Evolutionary conservation across 208 protist genomes (phyloP).

Genomic region (Wallacemonas sp.): DNA sequence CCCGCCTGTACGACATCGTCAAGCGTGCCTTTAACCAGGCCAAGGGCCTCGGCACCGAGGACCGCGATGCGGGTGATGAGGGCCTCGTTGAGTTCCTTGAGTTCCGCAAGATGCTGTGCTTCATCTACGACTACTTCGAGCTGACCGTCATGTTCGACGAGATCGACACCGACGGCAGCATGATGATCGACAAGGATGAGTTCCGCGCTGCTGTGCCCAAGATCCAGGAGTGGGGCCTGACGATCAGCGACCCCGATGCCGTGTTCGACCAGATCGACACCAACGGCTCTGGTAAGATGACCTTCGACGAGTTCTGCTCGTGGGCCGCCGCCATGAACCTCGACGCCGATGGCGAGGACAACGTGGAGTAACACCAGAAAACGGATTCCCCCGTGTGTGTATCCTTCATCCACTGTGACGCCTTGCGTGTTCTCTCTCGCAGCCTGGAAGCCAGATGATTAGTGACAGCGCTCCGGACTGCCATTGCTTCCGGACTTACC

Average conservation of each 20-base stretch:
- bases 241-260: slow-evolving; percentile 25
- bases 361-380: neutral
- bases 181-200: slow-evolving; percentile 31
- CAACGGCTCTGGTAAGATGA: slow-evolving; percentile 26
- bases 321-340: slow-evolving; percentile 37
- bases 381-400: neutral
- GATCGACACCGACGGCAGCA: neutral
- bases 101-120: slow-evolving; percentile 19
- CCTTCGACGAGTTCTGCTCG: slow-evolving; percentile 47
- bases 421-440: too few species aligned
- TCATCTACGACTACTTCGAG: slow-evolving; percentile 44
- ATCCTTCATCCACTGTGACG: too few species aligned
- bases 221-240: slow-evolving; percentile 1
- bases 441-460: too few species aligned
- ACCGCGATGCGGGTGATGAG: slow-evolving; percentile 20
- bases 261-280: slow-evolving; percentile 36
- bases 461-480: too few species aligned
- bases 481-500: too few species aligned
- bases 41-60: slow-evolving; percentile 13
- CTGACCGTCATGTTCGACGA: slow-evolving; percentile 55
- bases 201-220: slow-evolving; percentile 31
- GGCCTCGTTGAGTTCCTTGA: slow-evolving; percentile 13
- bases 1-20: slow-evolving; percentile 19
- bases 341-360: slow-evolving; percentile 11
- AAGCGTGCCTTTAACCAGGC: slow-evolving; percentile 41